Base-by-base conservation (phyloP, 2,329 filamentous ascomycete species). In the Thelonectria rubi region DNA sequence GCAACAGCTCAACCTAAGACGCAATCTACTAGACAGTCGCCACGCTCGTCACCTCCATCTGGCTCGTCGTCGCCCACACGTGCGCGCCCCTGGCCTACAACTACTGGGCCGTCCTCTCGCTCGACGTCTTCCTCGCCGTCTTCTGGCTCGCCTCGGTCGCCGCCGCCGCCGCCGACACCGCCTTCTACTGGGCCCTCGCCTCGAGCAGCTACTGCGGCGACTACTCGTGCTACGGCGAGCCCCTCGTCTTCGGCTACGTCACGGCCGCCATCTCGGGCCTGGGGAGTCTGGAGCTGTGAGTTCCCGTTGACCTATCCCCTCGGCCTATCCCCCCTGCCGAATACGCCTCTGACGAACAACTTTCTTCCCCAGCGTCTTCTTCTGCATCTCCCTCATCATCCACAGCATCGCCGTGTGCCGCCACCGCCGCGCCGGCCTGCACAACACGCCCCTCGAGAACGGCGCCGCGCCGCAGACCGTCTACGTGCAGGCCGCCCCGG, bases 131-230 rank as follows among this genome's bases (percentile, higher is more conserved):
- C 58, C 78, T 83, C 30, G 70, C 83, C 55, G 61, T 87, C 57
- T 82, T 87, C 72, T 88, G 84, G 85, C 74, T 84, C 37, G 66
- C 75, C 53, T 76, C 79, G 1, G 80, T 83, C 42, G 78, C 77
- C 12, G 65, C 81, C 15, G 69, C 80, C 10, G 80, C 80, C 8
- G 50, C 66, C 18, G 65, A 77, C 46, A 74, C 78, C 11, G 74
- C 75, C 2, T 48, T 69, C 3, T 58, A 66, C 11, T 71, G 37
- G 37, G 37, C 73, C 56, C 51, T 52, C 12, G 59, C 66, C 9
- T 21, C 52, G n/a, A 46, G 58, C 4, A 61, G 63, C n/a, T 70
- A 72, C 68, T 65, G 65, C 12, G 67, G 69, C 48, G 63, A 58
- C 39, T 67, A 73, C 45, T 64, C 68, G 54, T 74, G 69, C 26